Percentiles rank a stretch among this genome's conserved stretches.
These are phyloP conservation scores for Penicillium psychrosexuale DNA, from an alignment of 2,329 filamentous ascomycete species.

Conservation along the genomic window DNA sequence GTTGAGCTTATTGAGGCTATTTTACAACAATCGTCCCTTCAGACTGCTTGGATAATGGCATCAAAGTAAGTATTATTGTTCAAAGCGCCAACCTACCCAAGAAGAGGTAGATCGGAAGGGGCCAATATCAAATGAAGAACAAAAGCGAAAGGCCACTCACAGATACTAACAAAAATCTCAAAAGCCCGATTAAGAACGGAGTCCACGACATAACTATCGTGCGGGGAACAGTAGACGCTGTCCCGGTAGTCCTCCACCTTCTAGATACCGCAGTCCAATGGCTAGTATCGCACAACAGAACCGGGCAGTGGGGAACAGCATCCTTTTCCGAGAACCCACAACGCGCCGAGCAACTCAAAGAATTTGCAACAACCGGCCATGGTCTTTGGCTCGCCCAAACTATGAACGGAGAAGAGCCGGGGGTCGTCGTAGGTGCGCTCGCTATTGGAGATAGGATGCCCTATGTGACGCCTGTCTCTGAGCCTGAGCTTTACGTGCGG, in stretches of 20 bases:
- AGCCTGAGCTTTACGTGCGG: constrained; percentile 16
- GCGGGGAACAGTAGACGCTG: constrained; percentile 8
- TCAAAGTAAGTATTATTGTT: constrained; percentile 1
- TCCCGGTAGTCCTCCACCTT: constrained; percentile 11
- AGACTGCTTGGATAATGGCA: background rate
- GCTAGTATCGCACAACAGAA: constrained; percentile 10
- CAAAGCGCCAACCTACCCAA: background rate
- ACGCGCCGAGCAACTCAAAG: constrained; percentile 12
- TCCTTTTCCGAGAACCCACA: constrained; percentile 13
- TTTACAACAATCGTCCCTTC: background rate
- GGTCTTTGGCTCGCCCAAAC: constrained; percentile 12
- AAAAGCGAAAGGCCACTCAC: background rate
- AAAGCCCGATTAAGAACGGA: background rate
- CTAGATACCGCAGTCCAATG: constrained; percentile 15
- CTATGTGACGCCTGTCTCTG: constrained; percentile 12
- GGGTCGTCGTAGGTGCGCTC: constrained; percentile 11
- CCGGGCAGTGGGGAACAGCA: constrained; percentile 13
- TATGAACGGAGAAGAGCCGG: background rate
- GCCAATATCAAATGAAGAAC: background rate
- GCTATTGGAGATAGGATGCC: constrained; percentile 14
- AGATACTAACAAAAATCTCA: background rate
- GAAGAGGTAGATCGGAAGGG: background rate
- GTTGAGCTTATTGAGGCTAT: background rate
- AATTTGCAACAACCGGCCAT: constrained; percentile 13
- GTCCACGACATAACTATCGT: constrained; percentile 3